Percentiles rank a stretch among this genome's conserved stretches.
These are phyloP conservation scores for Penicillium sp. DNA, from an alignment of 2,329 filamentous ascomycete species.

Conservation along the genomic window DNA sequence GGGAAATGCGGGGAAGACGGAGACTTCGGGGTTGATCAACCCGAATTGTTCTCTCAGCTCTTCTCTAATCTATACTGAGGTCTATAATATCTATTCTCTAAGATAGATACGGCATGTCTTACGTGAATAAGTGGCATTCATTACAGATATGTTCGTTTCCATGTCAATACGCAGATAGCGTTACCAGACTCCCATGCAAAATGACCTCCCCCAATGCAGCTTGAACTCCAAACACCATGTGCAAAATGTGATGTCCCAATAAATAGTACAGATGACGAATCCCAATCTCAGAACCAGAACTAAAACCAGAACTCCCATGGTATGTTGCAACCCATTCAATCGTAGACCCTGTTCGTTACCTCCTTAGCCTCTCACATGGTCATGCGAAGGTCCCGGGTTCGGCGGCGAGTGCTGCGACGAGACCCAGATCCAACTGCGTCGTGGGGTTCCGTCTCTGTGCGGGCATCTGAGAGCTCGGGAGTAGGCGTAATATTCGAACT, in stretches of 20 bases:
- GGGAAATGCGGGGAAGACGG: constrained; percentile 22
- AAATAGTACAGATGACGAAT: constrained; percentile 15
- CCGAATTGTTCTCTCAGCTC: constrained; percentile 7
- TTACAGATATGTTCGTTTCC: constrained; percentile 2
- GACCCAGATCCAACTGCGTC: constrained; percentile 35
- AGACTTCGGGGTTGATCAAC: constrained; percentile 19
- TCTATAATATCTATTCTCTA: too few relatives aligned
- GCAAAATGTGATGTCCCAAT: constrained; percentile 10
- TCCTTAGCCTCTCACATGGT: constrained; percentile 34
- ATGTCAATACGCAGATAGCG: neutral
- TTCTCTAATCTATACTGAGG: too few relatives aligned
- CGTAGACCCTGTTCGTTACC: constrained; percentile 1
- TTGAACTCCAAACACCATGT: constrained; percentile 14
- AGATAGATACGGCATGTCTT: too few relatives aligned
- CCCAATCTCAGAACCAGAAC: neutral
- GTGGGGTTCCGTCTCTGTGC: constrained; percentile 44
- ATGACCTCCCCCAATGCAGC: constrained; percentile 11
- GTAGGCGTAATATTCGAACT: constrained; percentile 43
- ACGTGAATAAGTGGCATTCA: neutral
- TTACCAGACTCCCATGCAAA: constrained; percentile 3
- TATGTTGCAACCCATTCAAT: neutral
- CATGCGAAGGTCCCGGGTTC: constrained; percentile 38
- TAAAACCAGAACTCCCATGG: neutral
- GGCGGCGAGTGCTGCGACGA: constrained; percentile 39
- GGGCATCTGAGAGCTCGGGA: constrained; percentile 42